A percentile compares a stretch with the other conserved stretches of the same genome.
Evolutionary conservation across 306 rosid genomes (phyloP).

Genomic region (Vachellia pachyceras): DNA sequence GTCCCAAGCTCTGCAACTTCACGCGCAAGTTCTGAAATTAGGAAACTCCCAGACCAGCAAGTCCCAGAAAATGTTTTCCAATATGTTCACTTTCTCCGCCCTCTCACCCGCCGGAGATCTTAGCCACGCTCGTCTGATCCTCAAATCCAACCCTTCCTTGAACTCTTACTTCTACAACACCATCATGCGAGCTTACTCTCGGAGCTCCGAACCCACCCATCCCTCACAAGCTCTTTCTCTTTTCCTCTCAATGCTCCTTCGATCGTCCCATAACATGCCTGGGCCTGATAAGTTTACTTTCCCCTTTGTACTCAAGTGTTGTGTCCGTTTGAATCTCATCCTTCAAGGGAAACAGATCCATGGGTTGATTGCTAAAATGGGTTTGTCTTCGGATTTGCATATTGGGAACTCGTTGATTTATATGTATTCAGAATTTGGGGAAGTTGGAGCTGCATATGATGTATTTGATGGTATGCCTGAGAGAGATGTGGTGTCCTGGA

Average conservation of each 20-base stretch:
- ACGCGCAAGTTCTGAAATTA: conserved; percentile 52
- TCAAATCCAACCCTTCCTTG: conserved; percentile 41
- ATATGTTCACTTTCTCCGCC: conserved; percentile 61
- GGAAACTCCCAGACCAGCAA: conserved; percentile 17
- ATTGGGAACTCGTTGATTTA: conserved; percentile 48
- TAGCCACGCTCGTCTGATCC: conserved; percentile 56
- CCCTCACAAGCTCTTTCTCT: conserved; percentile 48
- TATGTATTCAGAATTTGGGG: conserved; percentile 44
- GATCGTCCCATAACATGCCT: conserved; percentile 6
- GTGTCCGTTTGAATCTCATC: conserved; percentile 47
- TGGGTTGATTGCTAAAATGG: conserved; percentile 36
- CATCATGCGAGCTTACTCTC: conserved; percentile 57
- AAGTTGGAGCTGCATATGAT: conserved; percentile 40
- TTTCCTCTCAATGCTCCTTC: conserved; percentile 44
- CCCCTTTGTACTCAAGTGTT: conserved; percentile 57
- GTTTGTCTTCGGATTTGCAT: conserved; percentile 46
- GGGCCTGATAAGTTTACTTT: conserved; percentile 59
- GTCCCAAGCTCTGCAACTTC: conserved; percentile 65
- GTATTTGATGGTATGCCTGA: conserved; percentile 58
- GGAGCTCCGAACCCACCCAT: conserved; percentile 40
- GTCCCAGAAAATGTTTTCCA: conserved; percentile 39
- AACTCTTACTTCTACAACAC: conserved; percentile 63
- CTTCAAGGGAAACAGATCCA: conserved; percentile 57
- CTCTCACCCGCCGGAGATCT: conserved; percentile 63
- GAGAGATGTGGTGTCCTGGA: conserved; percentile 69